Percentiles rank a stretch among this genome's conserved stretches.
phyloP scores from a whole-genome alignment of 108 stramenopile genomes.

The Craspedostauros australis region DNA sequence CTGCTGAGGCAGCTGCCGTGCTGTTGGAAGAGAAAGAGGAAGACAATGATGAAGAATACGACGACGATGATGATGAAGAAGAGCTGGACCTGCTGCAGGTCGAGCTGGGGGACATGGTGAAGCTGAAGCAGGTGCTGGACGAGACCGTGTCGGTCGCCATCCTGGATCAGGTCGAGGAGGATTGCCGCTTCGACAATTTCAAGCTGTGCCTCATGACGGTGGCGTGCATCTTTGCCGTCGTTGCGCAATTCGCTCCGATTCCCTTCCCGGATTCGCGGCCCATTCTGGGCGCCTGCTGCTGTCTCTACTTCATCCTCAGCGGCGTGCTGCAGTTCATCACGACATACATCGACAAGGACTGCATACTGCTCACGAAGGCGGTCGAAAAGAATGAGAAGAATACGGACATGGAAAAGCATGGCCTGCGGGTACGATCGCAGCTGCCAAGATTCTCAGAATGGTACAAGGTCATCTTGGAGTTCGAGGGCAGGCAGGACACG shows the following conservation, averaged over 20 bases:
- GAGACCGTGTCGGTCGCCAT: conserved; percentile 80
- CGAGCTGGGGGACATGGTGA: conserved; percentile 92
- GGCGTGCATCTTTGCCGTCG: conserved; percentile 87
- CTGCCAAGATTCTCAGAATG: conserved; percentile 86
- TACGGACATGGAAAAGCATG: conserved; percentile 47
- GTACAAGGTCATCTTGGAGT: conserved; percentile 81
- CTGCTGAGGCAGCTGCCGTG: background rate
- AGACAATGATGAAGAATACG: conserved; percentile 14
- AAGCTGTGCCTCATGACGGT: conserved; percentile 87
- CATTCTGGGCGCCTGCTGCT: conserved; percentile 86
- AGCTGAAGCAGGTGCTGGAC: conserved; percentile 96
- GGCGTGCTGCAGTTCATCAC: conserved; percentile 89
- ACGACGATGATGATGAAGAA: conserved; percentile 27
- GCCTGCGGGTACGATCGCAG: conserved; percentile 69
- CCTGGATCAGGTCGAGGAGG: conserved; percentile 66
- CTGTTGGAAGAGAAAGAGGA: conserved; percentile 7
- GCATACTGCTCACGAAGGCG: conserved; percentile 73
- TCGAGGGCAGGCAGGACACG: conserved; percentile 24
- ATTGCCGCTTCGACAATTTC: conserved; percentile 82
- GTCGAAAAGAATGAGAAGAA: conserved; percentile 39
- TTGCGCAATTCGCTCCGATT: conserved; percentile 90
- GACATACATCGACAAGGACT: conserved; percentile 90
- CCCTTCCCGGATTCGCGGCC: conserved; percentile 90
- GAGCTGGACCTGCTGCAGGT: conserved; percentile 82
- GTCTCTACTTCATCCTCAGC: conserved; percentile 84